Evolutionary conservation across 805 yeast genomes (phyloP).

Genomic region (Candida oleophila): DNA sequence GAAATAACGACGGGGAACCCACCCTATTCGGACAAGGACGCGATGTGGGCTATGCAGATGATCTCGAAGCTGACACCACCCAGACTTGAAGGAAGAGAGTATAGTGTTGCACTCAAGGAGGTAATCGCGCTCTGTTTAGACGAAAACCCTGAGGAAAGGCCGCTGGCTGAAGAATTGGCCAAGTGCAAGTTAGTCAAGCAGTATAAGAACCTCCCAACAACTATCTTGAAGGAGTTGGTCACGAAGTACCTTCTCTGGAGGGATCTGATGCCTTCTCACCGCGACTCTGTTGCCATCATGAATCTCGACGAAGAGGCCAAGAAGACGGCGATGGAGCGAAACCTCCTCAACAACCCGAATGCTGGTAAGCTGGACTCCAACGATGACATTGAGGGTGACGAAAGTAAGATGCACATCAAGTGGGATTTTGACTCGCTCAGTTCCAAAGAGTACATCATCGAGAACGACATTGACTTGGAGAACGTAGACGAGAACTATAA

Average conservation of each 20-base stretch:
- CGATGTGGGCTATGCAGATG: constrained; percentile 89
- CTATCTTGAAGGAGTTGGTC: constrained; percentile 69
- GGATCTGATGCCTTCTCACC: constrained; percentile 55
- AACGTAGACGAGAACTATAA: constrained; percentile 27
- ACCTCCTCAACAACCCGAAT: constrained; percentile 1
- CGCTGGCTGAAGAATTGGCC: constrained; percentile 78
- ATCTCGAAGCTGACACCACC: constrained; percentile 94
- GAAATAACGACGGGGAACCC: constrained; percentile 98
- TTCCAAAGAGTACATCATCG: constrained; percentile 69
- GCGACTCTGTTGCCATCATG: constrained; percentile 41
- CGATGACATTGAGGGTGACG: constrained; percentile 12
- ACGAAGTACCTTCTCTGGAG: constrained; percentile 74
- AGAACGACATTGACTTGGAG: constrained; percentile 56
- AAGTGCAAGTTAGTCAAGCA: constrained; percentile 70
- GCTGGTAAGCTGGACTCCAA: not conserved
- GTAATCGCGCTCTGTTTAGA: constrained; percentile 89
- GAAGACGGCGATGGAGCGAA: constrained; percentile 4
- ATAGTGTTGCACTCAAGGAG: constrained; percentile 75
- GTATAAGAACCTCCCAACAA: constrained; percentile 59
- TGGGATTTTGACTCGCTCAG: constrained; percentile 91
- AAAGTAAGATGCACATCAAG: constrained; percentile 47
- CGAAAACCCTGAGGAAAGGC: constrained; percentile 87
- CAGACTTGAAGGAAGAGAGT: constrained; percentile 85
- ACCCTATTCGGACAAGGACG: constrained; percentile 94
- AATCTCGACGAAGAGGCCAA: constrained; percentile 22